phyloP scores from a whole-genome alignment of 139 green algal species.

The Mesostigma viride region DNA sequence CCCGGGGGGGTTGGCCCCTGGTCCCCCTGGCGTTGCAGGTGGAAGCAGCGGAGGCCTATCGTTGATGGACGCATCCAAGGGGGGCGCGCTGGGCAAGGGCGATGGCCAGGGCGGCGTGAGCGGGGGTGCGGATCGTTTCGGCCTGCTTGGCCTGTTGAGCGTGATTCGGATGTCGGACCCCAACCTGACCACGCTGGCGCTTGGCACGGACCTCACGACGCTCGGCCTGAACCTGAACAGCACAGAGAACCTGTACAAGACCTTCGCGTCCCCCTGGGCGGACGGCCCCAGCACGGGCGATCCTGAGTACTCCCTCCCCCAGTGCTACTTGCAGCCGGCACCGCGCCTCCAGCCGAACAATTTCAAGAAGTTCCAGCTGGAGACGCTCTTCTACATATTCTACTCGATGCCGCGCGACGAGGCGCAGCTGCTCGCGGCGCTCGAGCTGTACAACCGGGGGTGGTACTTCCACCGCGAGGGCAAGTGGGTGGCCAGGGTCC shows the following conservation, averaged over 20 bases:
- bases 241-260: constrained; percentile 60
- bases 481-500: constrained; percentile 73
- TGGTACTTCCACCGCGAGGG: constrained; percentile 79
- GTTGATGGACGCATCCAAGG: background rate
- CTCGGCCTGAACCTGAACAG: constrained; percentile 91
- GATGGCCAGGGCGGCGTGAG: background rate
- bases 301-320: constrained; percentile 66
- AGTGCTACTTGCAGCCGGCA: constrained; percentile 69
- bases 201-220: constrained; percentile 90
- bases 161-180: constrained; percentile 87
- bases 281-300: constrained; percentile 59
- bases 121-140: constrained; percentile 60
- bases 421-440: constrained; percentile 78
- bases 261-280: constrained; percentile 71
- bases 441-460: constrained; percentile 75
- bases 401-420: constrained; percentile 64
- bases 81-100: background rate
- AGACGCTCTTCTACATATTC: constrained; percentile 98
- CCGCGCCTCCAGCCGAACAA: constrained; percentile 58
- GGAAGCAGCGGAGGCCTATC: background rate
- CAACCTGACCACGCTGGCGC: constrained; percentile 83
- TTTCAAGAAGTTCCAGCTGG: constrained; percentile 86
- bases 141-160: constrained; percentile 77
- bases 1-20: background rate
- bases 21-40: background rate